phyloP scores from a whole-genome alignment of 164 flowering plant genomes.

The Vitis riparia region DNA sequence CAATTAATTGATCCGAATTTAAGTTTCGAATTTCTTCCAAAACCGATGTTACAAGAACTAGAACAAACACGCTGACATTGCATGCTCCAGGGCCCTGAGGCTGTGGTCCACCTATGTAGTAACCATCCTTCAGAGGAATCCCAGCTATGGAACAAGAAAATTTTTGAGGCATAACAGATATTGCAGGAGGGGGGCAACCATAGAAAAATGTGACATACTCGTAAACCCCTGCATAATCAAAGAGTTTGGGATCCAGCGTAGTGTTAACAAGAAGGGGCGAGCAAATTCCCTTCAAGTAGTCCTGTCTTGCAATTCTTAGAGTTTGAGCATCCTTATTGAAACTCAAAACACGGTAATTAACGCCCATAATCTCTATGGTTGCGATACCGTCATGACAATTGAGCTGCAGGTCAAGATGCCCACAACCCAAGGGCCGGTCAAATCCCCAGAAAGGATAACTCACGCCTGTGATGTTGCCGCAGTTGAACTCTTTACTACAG shows the following conservation, averaged over 20 bases:
- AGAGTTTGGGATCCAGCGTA: neutral
- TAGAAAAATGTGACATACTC: neutral
- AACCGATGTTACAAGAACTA: neutral
- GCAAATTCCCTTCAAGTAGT: neutral
- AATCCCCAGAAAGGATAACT: conserved; percentile 11
- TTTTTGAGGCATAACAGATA: too few relatives aligned
- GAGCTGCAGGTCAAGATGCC: too few relatives aligned
- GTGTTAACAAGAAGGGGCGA: neutral
- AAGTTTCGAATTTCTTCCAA: neutral
- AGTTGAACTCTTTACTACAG: conserved; percentile 14
- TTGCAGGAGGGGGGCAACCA: neutral
- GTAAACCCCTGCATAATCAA: neutral
- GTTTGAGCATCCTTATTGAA: too few relatives aligned
- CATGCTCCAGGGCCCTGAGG: neutral
- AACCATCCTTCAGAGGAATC: neutral
- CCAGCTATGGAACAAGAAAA: neutral
- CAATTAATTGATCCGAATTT: too few relatives aligned
- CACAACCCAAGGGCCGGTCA: too few relatives aligned
- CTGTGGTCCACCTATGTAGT: neutral
- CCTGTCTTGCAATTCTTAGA: too few relatives aligned
- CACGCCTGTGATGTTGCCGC: neutral
- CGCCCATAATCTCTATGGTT: too few relatives aligned
- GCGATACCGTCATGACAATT: too few relatives aligned
- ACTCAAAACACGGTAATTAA: too few relatives aligned
- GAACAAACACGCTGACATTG: neutral